These are phyloP conservation scores for Phytophthora aleatoria DNA, from an alignment of 352 stramenopile species.

Conservation along the genomic window DNA sequence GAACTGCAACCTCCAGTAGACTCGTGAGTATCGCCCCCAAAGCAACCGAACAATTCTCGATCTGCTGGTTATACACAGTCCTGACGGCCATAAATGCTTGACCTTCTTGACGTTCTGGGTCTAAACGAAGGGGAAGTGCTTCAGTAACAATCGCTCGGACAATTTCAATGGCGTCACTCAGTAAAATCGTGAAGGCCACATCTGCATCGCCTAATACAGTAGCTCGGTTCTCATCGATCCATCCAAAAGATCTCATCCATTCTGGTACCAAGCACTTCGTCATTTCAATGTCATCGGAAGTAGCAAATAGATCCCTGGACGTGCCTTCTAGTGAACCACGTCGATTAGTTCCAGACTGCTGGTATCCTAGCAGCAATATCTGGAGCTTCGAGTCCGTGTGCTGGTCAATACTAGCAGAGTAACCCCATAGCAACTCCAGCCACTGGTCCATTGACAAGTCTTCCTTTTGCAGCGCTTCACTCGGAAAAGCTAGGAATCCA, in stretches of 20 bases:
- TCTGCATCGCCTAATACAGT: constrained; percentile 4
- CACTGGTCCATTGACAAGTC: constrained; percentile 34
- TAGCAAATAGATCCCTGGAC: constrained; percentile 7
- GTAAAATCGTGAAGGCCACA: background rate
- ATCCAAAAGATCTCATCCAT: constrained; percentile 31
- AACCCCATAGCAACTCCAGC: constrained; percentile 43
- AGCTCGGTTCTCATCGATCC: constrained; percentile 1
- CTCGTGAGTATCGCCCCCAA: constrained; percentile 11
- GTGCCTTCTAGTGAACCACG: constrained; percentile 17
- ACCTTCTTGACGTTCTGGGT: background rate
- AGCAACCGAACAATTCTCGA: constrained; percentile 1
- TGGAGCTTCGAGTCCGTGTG: constrained; percentile 28
- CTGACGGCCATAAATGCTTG: background rate
- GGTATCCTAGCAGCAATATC: constrained; percentile 17
- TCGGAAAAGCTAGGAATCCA: constrained; percentile 32
- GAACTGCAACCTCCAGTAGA: background rate
- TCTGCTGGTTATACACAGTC: background rate
- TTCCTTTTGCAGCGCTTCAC: constrained; percentile 11
- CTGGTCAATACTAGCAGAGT: constrained; percentile 22
- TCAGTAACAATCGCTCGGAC: constrained; percentile 21
- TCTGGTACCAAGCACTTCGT: background rate
- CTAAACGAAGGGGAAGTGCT: constrained; percentile 21
- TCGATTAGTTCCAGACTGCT: constrained; percentile 3
- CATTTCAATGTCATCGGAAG: background rate
- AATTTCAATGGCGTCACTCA: constrained; percentile 19